These are phyloP conservation scores for Penicilliopsis zonata DNA, from an alignment of 495 filamentous ascomycete genomes.

Conservation along the genomic window DNA sequence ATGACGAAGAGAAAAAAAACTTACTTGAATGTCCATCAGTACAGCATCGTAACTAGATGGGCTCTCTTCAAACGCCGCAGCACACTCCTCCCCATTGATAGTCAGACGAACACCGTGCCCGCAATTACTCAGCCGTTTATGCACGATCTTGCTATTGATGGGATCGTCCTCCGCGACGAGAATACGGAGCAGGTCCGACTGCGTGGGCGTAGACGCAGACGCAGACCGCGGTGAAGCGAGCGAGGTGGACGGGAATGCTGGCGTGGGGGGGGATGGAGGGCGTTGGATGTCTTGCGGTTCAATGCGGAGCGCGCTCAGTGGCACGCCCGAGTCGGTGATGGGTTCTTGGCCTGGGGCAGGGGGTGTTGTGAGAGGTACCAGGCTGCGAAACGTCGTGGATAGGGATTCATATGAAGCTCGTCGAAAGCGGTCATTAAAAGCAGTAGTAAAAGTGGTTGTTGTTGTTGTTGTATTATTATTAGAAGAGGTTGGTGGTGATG, in stretches of 20 bases:
- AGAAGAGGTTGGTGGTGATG: too few species aligned
- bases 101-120: slow-evolving; percentile 65
- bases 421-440: too few species aligned
- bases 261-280: slow-evolving; percentile 2
- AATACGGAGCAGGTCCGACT: slow-evolving; percentile 44
- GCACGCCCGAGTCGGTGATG: slow-evolving; percentile 25
- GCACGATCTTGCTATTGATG: slow-evolving; percentile 77
- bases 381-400: slow-evolving; percentile 11
- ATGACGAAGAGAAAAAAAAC: slow-evolving; percentile 10
- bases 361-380: slow-evolving; percentile 8
- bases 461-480: too few species aligned
- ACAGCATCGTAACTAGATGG: slow-evolving; percentile 62
- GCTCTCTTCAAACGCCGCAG: slow-evolving; percentile 49
- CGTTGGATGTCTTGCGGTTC: slow-evolving; percentile 18
- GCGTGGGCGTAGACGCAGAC: too few species aligned
- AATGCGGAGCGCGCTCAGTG: slow-evolving; percentile 29
- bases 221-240: too few species aligned
- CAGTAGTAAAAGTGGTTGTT: too few species aligned
- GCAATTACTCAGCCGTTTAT: slow-evolving; percentile 70
- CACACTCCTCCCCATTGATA: slow-evolving; percentile 81
- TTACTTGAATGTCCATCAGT: slow-evolving; percentile 91
- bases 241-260: too few species aligned
- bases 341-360: slow-evolving; percentile 23
- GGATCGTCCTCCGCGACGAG: slow-evolving; percentile 90
- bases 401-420: too few species aligned